A percentile compares a stretch with the other conserved stretches of the same genome.
phyloP scores from a whole-genome alignment of 345 rosid species.

The Microthlaspi erraticum region DNA sequence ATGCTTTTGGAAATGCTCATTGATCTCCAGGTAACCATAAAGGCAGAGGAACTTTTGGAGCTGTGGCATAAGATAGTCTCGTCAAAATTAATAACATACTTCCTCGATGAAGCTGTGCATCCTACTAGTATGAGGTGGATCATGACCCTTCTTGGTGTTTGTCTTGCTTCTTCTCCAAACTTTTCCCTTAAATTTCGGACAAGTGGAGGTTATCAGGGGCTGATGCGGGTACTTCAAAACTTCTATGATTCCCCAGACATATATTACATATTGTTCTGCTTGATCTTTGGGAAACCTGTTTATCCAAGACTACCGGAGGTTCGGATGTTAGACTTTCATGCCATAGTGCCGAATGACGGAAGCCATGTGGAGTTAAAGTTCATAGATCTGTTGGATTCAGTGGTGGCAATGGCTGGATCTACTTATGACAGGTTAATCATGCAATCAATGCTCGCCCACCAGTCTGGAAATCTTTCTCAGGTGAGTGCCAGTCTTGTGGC shows the following conservation, averaged over 20 bases:
- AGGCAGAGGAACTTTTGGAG: constrained; percentile 90
- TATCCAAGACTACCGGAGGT: constrained; percentile 98
- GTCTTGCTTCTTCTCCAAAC: constrained; percentile 91
- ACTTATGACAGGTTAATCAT: constrained; percentile 89
- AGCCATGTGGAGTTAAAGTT: constrained; percentile 78
- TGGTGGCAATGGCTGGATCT: constrained; percentile 90
- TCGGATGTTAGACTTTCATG: constrained; percentile 99
- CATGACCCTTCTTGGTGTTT: constrained; percentile 97
- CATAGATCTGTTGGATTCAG: constrained; percentile 92
- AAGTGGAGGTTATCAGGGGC: constrained; percentile 93
- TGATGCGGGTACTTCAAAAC: constrained; percentile 87
- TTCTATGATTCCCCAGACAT: constrained; percentile 99
- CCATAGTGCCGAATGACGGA: constrained; percentile 90
- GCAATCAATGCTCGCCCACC: constrained; percentile 88
- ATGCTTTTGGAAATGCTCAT: constrained; percentile 99
- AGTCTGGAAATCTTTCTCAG: constrained; percentile 91
- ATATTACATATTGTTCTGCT: constrained; percentile 92
- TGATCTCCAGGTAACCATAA: constrained; percentile 97
- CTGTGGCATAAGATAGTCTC: constrained; percentile 99
- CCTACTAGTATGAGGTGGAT: constrained; percentile 99
- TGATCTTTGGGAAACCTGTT: constrained; percentile 94
- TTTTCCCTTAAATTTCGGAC: constrained; percentile 93
- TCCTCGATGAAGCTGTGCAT: constrained; percentile 99
- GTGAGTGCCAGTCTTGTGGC: constrained; percentile 87
- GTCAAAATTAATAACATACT: constrained; percentile 92